Evolutionary conservation across 257 asterid genomes (phyloP).

Genomic region (Capsicum pubescens): DNA sequence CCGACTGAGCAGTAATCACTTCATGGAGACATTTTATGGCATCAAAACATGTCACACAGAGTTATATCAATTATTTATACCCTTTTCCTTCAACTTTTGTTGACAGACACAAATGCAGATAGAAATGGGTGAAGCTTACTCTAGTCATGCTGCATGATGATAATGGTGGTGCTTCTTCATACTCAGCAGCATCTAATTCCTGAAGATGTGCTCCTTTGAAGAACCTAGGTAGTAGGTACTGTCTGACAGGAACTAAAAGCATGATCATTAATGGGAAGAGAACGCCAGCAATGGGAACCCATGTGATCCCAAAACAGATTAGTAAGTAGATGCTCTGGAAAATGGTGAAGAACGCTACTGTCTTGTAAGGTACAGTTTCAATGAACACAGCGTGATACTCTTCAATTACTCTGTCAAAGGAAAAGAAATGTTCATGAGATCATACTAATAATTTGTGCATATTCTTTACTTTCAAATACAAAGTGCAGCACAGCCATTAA

Average conservation of each 20-base stretch:
- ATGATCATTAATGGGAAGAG: constrained; percentile 37
- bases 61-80: not conserved
- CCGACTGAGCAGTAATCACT: not conserved
- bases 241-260: constrained; percentile 39
- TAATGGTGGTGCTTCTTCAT: constrained; percentile 36
- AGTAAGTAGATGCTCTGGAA: constrained; percentile 37
- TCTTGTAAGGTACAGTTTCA: constrained; percentile 38
- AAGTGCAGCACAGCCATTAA: not conserved
- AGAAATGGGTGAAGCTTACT: constrained; percentile 28
- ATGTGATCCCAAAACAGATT: constrained; percentile 38
- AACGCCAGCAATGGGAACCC: constrained; percentile 39
- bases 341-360: constrained; percentile 33
- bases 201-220: constrained; percentile 36
- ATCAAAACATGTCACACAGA: not conserved
- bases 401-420: constrained; percentile 30
- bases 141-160: constrained; percentile 32
- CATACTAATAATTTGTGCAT: not conserved
- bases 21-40: constrained; percentile 2
- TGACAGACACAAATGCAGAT: not conserved
- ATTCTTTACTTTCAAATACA: not conserved
- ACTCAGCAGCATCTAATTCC: constrained; percentile 37
- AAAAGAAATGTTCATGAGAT: constrained; percentile 2
- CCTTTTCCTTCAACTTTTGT: not conserved
- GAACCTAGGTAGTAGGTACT: constrained; percentile 32
- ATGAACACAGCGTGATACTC: constrained; percentile 35